Conservation (phyloP, 768 basidiomycete genomes). For the Neoboletus subvelutipes region DNA sequence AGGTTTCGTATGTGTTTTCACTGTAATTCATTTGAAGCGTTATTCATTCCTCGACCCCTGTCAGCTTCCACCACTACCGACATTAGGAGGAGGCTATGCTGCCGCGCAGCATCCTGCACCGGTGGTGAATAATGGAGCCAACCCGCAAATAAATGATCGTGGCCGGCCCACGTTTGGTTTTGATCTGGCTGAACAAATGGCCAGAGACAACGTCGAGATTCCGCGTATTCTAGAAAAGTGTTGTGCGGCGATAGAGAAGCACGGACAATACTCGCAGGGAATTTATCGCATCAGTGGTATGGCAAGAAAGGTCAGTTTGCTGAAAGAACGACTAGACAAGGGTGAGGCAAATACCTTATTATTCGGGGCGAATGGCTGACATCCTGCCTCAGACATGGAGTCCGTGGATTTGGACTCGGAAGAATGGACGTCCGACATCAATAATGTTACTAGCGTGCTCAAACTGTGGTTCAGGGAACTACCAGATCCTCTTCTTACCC, state of each 20-base stretch:
- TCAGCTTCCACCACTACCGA: constrained; percentile 64
- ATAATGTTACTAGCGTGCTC: constrained; percentile 90
- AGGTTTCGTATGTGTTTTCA: constrained; percentile 75
- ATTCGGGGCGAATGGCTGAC: constrained; percentile 22
- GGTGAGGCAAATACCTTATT: constrained; percentile 44
- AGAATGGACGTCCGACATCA: constrained; percentile 94
- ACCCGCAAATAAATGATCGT: constrained; percentile 48
- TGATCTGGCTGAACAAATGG: constrained; percentile 90
- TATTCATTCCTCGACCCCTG: constrained; percentile 6
- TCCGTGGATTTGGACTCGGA: constrained; percentile 81
- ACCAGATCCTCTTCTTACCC: constrained; percentile 89
- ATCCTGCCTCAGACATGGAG: constrained; percentile 64
- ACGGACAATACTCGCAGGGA: constrained; percentile 81
- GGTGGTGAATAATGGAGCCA: constrained; percentile 28
- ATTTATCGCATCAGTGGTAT: constrained; percentile 94
- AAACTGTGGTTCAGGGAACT: constrained; percentile 97
- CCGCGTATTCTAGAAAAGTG: constrained; percentile 88
- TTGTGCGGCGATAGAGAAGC: constrained; percentile 86
- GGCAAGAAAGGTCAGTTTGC: constrained; percentile 77
- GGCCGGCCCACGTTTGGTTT: constrained; percentile 89
- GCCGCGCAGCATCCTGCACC: constrained; percentile 27
- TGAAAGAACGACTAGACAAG: constrained; percentile 84
- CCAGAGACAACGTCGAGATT: constrained; percentile 86
- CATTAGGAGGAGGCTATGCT: constrained; percentile 35
- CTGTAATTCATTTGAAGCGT: constrained; percentile 1